Evolutionary conservation across 1,139 yeast species (phyloP).

Genomic region (Lodderomyces theae): DNA sequence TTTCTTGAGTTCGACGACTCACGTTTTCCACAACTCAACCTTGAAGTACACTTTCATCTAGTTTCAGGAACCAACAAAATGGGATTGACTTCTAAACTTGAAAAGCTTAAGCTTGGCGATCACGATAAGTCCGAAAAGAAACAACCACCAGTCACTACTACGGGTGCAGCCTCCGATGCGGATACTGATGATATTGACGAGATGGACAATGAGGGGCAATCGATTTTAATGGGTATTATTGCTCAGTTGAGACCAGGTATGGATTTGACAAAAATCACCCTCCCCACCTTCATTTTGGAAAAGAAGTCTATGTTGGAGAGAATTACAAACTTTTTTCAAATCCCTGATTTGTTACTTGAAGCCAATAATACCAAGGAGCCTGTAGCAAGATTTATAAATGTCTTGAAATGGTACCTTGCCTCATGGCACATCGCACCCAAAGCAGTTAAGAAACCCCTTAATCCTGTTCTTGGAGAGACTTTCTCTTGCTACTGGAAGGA

Average conservation of each 20-base stretch:
- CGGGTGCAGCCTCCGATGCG: slow-evolving; percentile 8
- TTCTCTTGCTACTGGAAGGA: slow-evolving; percentile 79
- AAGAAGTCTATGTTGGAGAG: slow-evolving; percentile 96
- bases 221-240: slow-evolving; percentile 79
- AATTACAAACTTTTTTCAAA: slow-evolving; percentile 84
- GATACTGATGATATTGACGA: slow-evolving; percentile 77
- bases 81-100: slow-evolving; percentile 39
- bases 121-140: not conserved
- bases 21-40: not conserved
- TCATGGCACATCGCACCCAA: slow-evolving; percentile 99
- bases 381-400: slow-evolving; percentile 63
- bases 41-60: not conserved
- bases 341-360: slow-evolving; percentile 68
- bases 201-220: slow-evolving; percentile 85
- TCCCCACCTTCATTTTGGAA: slow-evolving; percentile 92
- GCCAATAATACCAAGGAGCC: slow-evolving; percentile 65
- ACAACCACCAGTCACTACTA: slow-evolving; percentile 3
- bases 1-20: not conserved
- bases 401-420: slow-evolving; percentile 85
- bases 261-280: slow-evolving; percentile 83
- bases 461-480: slow-evolving; percentile 90
- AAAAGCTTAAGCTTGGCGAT: slow-evolving; percentile 26
- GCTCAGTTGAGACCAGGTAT: slow-evolving; percentile 91
- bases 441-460: slow-evolving; percentile 94
- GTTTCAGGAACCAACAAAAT: slow-evolving; percentile 14